phyloP scores from a whole-genome alignment of 2,329 filamentous ascomycete species.

The Verticillium klebahnii region DNA sequence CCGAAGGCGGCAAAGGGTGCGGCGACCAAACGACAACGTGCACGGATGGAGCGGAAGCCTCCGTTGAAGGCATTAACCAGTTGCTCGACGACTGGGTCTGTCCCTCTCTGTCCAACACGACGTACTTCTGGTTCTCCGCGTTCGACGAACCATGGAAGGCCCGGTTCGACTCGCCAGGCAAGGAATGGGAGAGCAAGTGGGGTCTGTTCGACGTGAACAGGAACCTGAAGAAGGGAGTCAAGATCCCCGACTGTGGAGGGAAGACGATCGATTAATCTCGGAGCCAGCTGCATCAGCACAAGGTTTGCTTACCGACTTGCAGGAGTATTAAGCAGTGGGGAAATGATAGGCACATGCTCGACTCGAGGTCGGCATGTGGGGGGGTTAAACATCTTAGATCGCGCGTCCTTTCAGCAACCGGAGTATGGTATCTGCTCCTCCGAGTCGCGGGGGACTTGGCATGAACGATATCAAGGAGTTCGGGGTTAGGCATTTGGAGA shows the following conservation, averaged over 20 bases:
- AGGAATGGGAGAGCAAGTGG: slow-evolving; percentile 95
- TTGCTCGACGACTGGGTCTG: slow-evolving; percentile 88
- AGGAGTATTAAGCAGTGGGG: no score
- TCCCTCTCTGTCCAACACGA: slow-evolving; percentile 71
- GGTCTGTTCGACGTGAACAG: slow-evolving; percentile 82
- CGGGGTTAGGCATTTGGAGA: background rate
- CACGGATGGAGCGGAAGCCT: slow-evolving; percentile 59
- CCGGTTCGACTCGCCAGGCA: slow-evolving; percentile 58
- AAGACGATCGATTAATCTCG: slow-evolving; percentile 46
- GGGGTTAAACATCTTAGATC: background rate
- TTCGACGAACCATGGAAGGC: slow-evolving; percentile 98
- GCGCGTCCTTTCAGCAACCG: background rate
- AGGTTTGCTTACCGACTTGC: no score
- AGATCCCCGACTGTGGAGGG: slow-evolving; percentile 82
- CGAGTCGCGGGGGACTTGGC: background rate
- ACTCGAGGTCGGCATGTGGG: background rate
- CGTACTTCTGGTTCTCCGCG: slow-evolving; percentile 97
- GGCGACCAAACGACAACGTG: slow-evolving; percentile 48
- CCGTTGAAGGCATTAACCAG: slow-evolving; percentile 74
- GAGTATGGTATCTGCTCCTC: background rate
- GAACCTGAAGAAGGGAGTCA: slow-evolving; percentile 77
- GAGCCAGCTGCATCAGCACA: no score
- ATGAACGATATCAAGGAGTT: background rate
- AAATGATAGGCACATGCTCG: no score
- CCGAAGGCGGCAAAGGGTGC: slow-evolving; percentile 74